Conservation (phyloP, 2,329 filamentous ascomycete genomes). For the Westerdykella ornata region DNA sequence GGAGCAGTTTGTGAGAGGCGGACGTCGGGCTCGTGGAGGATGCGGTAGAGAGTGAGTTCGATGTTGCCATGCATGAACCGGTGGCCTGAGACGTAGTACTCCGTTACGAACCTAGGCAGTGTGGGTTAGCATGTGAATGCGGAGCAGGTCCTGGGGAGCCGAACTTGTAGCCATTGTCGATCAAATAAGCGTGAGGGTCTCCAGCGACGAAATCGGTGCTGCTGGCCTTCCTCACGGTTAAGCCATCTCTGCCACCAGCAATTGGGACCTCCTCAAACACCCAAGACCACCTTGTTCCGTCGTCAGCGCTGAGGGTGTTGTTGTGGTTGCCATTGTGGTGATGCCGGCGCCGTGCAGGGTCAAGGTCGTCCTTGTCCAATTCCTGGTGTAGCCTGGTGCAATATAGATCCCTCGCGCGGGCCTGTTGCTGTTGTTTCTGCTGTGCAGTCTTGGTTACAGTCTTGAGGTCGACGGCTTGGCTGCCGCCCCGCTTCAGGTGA, state of each 20-base stretch:
- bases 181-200: slow-evolving; percentile 47
- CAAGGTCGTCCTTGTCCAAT: slow-evolving; percentile 36
- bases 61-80: slow-evolving; percentile 54
- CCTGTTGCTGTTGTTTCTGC: slow-evolving; percentile 23
- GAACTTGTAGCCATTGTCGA: slow-evolving; percentile 49
- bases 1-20: slow-evolving; percentile 26
- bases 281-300: slow-evolving; percentile 28
- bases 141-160: slow-evolving; percentile 14
- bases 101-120: slow-evolving; percentile 47
- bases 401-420: slow-evolving; percentile 45
- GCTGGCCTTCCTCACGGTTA: slow-evolving; percentile 49
- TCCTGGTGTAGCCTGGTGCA: slow-evolving; percentile 48
- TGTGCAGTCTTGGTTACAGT: not conserved
- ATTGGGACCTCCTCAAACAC: slow-evolving; percentile 41
- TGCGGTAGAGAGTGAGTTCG: slow-evolving; percentile 51
- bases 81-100: slow-evolving; percentile 53
- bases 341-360: slow-evolving; percentile 6
- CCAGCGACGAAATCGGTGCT: slow-evolving; percentile 45
- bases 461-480: slow-evolving; percentile 29
- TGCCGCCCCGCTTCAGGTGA: slow-evolving; percentile 33
- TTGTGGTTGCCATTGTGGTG: not conserved
- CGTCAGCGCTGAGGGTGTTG: slow-evolving; percentile 15
- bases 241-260: slow-evolving; percentile 45
- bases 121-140: slow-evolving; percentile 13
- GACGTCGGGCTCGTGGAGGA: slow-evolving; percentile 43